phyloP scores from a whole-genome alignment of 495 filamentous ascomycete genomes.

The Neurospora sp. region DNA sequence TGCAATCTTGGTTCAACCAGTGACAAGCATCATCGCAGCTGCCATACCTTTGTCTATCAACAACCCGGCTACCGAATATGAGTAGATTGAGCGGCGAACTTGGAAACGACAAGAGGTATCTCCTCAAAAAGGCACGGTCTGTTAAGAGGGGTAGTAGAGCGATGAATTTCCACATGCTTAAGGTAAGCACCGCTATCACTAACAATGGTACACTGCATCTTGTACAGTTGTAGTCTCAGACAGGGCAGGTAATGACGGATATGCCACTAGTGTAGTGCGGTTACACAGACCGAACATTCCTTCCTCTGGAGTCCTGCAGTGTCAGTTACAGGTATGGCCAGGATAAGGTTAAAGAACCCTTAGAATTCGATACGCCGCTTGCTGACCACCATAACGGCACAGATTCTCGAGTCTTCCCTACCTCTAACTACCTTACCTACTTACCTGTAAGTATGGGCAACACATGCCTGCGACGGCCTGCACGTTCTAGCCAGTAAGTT shows the following conservation, averaged over 20 bases:
- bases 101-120: too few relatives aligned
- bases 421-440: not conserved
- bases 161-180: too few relatives aligned
- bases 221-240: not conserved
- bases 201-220: not conserved
- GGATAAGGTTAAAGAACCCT: not conserved
- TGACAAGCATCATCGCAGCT: not conserved
- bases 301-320: not conserved
- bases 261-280: not conserved
- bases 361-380: not conserved
- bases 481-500: not conserved
- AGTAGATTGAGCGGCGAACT: too few relatives aligned
- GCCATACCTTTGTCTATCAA: not conserved
- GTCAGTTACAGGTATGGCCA: not conserved
- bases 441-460: not conserved
- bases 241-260: not conserved
- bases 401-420: not conserved
- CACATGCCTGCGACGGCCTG: not conserved
- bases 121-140: too few relatives aligned
- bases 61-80: not conserved
- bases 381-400: not conserved
- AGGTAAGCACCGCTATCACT: not conserved
- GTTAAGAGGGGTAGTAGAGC: too few relatives aligned
- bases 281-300: not conserved
- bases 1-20: not conserved